Percentiles rank a stretch among this genome's conserved stretches.
Evolutionary conservation across 441 rosid genomes (phyloP).

Genomic region (Adansonia rubrostipa): DNA sequence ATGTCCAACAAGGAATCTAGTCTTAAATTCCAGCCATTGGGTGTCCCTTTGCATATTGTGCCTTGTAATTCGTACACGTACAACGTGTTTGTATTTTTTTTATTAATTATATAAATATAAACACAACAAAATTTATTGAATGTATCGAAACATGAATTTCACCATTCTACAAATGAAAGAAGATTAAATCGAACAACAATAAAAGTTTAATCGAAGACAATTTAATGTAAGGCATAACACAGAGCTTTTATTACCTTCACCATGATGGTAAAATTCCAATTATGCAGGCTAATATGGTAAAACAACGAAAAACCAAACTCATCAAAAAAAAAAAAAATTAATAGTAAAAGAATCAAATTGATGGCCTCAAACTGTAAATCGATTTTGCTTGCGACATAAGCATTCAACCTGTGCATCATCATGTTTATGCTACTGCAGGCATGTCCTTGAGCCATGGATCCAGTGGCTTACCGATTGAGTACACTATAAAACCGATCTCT

Average conservation of each 20-base stretch:
- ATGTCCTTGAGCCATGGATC: slow-evolving; percentile 95
- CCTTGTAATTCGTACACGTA: no score
- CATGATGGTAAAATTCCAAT: slow-evolving; percentile 22
- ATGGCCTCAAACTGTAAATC: slow-evolving; percentile 20
- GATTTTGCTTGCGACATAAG: neutral
- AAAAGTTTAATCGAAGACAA: slow-evolving; percentile 26
- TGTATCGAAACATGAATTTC: neutral
- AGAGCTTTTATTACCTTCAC: slow-evolving; percentile 29
- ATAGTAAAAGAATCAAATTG: slow-evolving; percentile 36
- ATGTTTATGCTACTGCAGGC: slow-evolving; percentile 82
- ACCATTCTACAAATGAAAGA: neutral
- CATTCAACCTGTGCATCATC: neutral
- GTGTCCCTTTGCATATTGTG: no score
- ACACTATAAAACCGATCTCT: slow-evolving; percentile 92
- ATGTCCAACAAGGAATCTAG: no score
- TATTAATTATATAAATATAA: no score
- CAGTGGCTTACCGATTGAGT: slow-evolving; percentile 90
- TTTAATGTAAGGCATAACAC: slow-evolving; percentile 30
- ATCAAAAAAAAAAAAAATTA: slow-evolving; percentile 3
- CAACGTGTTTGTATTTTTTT: no score
- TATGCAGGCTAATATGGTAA: slow-evolving; percentile 31
- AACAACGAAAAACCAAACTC: slow-evolving; percentile 31
- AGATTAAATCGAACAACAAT: neutral
- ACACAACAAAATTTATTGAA: no score
- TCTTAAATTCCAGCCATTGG: no score